Conservation (phyloP, 192 early-diverging fungal genomes). For the Backusella australiensis region DNA sequence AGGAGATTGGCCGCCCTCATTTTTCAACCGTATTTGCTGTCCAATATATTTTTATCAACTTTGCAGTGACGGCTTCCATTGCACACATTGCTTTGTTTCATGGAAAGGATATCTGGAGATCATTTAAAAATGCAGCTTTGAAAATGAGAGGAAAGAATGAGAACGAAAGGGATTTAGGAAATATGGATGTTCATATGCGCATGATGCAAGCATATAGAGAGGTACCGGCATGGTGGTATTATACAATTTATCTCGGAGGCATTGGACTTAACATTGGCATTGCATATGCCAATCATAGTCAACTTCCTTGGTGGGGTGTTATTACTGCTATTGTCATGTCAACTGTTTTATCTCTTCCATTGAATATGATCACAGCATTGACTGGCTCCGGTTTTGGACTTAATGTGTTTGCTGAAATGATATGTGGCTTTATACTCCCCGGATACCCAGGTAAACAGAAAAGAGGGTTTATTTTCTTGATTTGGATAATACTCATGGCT, state of each 20-base stretch:
- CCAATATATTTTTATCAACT: constrained; percentile 56
- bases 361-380: constrained; percentile 52
- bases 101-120: constrained; percentile 59
- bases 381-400: constrained; percentile 40
- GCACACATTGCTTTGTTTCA: constrained; percentile 58
- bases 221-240: constrained; percentile 74
- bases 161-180: constrained; percentile 20
- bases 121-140: constrained; percentile 47
- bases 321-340: constrained; percentile 34
- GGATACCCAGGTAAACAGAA: constrained; percentile 37
- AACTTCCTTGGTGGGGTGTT: constrained; percentile 38
- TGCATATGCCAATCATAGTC: constrained; percentile 25
- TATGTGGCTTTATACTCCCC: constrained; percentile 40
- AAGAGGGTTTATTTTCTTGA: not conserved
- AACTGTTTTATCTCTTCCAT: constrained; percentile 39
- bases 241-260: constrained; percentile 43
- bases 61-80: constrained; percentile 56
- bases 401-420: constrained; percentile 50
- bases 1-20: constrained; percentile 43
- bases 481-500: too few species aligned
- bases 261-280: constrained; percentile 41
- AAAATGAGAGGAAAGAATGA: constrained; percentile 17
- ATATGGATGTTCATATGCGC: constrained; percentile 55
- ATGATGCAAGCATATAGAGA: constrained; percentile 67
- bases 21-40: constrained; percentile 56